Base-by-base conservation (phyloP, 1,139 yeast genomes). In the Spencermartinsiella ligniputridi region DNA sequence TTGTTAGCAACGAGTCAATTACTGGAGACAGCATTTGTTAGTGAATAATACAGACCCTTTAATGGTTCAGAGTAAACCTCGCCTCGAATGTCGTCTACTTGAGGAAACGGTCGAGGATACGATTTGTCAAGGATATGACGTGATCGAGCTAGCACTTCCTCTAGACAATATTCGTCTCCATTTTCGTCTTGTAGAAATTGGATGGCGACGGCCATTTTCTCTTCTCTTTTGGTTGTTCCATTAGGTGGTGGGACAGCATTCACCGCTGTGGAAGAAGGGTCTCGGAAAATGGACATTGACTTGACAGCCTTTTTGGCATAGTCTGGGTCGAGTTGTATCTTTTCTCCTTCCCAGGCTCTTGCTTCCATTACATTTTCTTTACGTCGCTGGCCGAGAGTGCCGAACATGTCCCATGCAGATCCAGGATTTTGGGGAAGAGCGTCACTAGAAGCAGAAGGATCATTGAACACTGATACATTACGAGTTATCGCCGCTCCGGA, bases 301-400 rank as follows among this genome's bases (percentile, higher is more conserved):
- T 72, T 20, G 45, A 38, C 12, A 37, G 49, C 12, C 29, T 44
- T 40, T 15, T 27, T 27, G 15, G 15, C 15, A 15, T 11, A n/a
- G 37, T 49, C 27, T 34, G 50, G 34, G 45, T 53, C 3, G 41
- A 49, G 34, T 58, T 63, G 55, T 19, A 82, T 51, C 0, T 68
- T 70, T 56, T 83, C 83, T 0, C 92, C 94, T 1, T 68, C 68
- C 88, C 94, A 83, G 0, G 83, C 76, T n/a, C 67, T 69, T 0
- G 90, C 72, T 2, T 69, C 68, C 30, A 78, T 45, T 1, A 64
- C 65, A 55, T 88, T 88, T 59, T 88, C 96, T 59, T 86, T 85
- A 41, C 71, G 71, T 45, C 86, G 64, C 5, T 69, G 64, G 9
- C 70, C 70, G 2, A 79, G 61, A 0, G 79, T 56, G 3, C 81